Evolutionary conservation across 2,329 filamentous ascomycete genomes (phyloP).

Genomic region (Alternaria burnsii): DNA sequence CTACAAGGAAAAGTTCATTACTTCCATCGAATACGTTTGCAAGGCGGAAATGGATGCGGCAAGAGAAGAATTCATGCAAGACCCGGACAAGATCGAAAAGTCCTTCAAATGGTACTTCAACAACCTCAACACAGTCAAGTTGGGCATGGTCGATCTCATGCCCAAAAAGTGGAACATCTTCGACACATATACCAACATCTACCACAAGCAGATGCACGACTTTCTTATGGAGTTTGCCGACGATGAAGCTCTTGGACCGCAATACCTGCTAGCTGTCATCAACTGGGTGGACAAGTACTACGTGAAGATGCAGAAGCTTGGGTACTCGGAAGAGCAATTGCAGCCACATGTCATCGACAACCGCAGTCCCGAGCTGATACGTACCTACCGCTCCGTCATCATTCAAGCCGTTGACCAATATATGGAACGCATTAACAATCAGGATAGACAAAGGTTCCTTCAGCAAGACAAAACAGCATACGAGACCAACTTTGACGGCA

Average conservation of each 20-base stretch:
- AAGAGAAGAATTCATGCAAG: conserved; percentile 79
- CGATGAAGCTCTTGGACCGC: conserved; percentile 82
- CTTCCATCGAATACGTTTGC: conserved; percentile 77
- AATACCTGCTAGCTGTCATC: conserved; percentile 89
- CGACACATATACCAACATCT: conserved; percentile 87
- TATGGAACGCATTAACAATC: conserved; percentile 90
- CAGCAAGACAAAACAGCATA: conserved; percentile 81
- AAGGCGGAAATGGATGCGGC: conserved; percentile 77
- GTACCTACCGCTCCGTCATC: conserved; percentile 93
- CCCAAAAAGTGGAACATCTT: conserved; percentile 97
- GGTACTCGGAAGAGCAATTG: conserved; percentile 78
- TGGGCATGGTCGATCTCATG: conserved; percentile 90
- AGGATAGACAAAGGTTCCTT: conserved; percentile 82
- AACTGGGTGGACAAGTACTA: conserved; percentile 98
- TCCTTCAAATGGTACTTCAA: conserved; percentile 97
- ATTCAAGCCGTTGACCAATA: conserved; percentile 96
- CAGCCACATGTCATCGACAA: conserved; percentile 88
- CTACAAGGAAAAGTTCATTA: conserved; percentile 95
- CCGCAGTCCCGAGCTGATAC: conserved; percentile 86
- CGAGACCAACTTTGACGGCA: conserved; percentile 79
- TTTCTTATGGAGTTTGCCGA: conserved; percentile 85
- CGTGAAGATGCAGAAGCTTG: conserved; percentile 91
- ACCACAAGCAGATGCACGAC: conserved; percentile 95
- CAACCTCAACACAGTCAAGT: conserved; percentile 91
- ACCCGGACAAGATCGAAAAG: conserved; percentile 85